phyloP scores from a whole-genome alignment of 2,329 filamentous ascomycete species.

The Aspergillus sp. region DNA sequence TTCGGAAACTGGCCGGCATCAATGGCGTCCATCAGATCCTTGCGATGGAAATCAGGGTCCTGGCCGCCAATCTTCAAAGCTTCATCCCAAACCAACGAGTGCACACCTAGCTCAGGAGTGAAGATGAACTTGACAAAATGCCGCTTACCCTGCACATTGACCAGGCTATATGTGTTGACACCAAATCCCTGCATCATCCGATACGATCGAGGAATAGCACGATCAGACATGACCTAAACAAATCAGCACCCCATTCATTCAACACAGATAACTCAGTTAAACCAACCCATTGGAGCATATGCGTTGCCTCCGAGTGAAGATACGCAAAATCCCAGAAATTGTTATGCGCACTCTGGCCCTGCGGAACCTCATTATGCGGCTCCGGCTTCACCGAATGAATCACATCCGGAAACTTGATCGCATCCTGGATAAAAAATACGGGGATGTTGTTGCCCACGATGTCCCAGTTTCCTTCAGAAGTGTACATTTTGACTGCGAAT shows the following conservation, averaged over 20 bases:
- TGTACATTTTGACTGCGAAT: constrained; percentile 75
- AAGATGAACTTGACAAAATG: constrained; percentile 33
- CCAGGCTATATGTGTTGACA: constrained; percentile 29
- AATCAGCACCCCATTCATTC: constrained; percentile 1
- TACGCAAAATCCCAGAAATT: constrained; percentile 50
- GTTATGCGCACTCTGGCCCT: constrained; percentile 45
- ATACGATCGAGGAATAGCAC: constrained; percentile 29
- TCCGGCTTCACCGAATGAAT: constrained; percentile 39
- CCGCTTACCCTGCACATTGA: constrained; percentile 29
- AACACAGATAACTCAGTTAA: not conserved
- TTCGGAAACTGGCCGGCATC: constrained; percentile 65
- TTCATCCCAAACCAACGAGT: constrained; percentile 54
- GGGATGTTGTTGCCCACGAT: constrained; percentile 40
- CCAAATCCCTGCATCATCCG: constrained; percentile 36
- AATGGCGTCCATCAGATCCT: constrained; percentile 71
- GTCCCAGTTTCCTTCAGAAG: constrained; percentile 68
- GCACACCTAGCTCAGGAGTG: constrained; percentile 29
- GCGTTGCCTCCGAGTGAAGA: constrained; percentile 27
- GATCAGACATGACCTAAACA: constrained; percentile 30
- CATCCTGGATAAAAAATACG: constrained; percentile 39
- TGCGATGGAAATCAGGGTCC: constrained; percentile 77
- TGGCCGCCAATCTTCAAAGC: constrained; percentile 69
- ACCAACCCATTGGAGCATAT: constrained; percentile 29
- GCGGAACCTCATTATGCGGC: constrained; percentile 38
- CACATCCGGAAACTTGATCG: constrained; percentile 37